Base-by-base conservation (phyloP, 148 eudicot genomes). In the Nepenthes mirabilis region DNA sequence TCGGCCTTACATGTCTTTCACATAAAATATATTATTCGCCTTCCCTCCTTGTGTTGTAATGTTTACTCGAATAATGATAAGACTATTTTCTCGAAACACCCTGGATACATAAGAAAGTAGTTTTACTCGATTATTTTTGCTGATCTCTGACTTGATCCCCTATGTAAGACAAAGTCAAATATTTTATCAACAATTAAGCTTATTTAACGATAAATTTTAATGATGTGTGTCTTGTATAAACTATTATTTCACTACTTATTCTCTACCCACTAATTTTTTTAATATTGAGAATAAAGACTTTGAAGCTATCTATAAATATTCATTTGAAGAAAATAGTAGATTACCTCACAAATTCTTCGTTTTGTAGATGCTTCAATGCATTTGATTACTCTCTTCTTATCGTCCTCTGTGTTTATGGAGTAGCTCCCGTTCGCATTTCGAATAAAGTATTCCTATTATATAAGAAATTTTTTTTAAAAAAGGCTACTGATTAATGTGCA, bases 301-400 rank as follows among this genome's bases (percentile, higher is more conserved):
- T 23, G 23, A 23, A 23, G 23, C 23, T 23, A 23, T 23, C 23
- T 23, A 23, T 23, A 23, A 23, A 23, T 23, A 23, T 23, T 23
- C 23, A 23, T 23, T 23, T 23, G 23, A 23, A 23, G 23, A 23
- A 23, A 0, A 45, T 45, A 45, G 48, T 11, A 5, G 8, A 45
- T 45, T 45, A 85, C 87, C 83, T 82, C 83, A 59, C 81, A 80
- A 51, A 77, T 81, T 56, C 87, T 59, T 57, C 87, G 78, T 58
- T 82, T 80, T 34, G 80, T 74, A 34, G 85, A 85, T 0, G 87
- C 85, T 61, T 77, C 83, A 58, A 85, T 64, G 73, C 87, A 85
- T 43, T 76, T 82, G 14, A 68, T 56, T 5, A 82, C 82, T 63
- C 85, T 54, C n/a, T 80, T 81, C 50, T 79, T 79, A 71, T 85